phyloP scores from a whole-genome alignment of 129 eudicot genomes.

The Daucus carota region DH1_v3.0 NC_030381.2:35016501-35017000 shows the following conservation, averaged over 20 bases:
- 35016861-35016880: background rate
- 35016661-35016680: constrained; percentile 1
- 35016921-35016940: background rate
- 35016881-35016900: background rate
- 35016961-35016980: background rate
- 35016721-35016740: constrained; percentile 5
- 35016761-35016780: background rate
- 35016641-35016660: background rate
- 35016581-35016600: too few species aligned
- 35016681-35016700: constrained; percentile 8
- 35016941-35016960: constrained; percentile 1
- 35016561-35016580: too few species aligned
- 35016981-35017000: background rate
- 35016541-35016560: background rate
- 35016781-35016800: background rate
- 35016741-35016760: background rate
- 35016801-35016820: background rate
- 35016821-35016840: background rate
- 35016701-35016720: constrained; percentile 2
- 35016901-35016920: background rate
- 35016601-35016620: background rate
- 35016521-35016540: background rate
- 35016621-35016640: background rate
- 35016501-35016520: too few species aligned
- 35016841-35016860: background rate